Evolutionary conservation across 2,329 filamentous ascomycete species (phyloP).

Genomic region (Byssochlamys sp.): DNA sequence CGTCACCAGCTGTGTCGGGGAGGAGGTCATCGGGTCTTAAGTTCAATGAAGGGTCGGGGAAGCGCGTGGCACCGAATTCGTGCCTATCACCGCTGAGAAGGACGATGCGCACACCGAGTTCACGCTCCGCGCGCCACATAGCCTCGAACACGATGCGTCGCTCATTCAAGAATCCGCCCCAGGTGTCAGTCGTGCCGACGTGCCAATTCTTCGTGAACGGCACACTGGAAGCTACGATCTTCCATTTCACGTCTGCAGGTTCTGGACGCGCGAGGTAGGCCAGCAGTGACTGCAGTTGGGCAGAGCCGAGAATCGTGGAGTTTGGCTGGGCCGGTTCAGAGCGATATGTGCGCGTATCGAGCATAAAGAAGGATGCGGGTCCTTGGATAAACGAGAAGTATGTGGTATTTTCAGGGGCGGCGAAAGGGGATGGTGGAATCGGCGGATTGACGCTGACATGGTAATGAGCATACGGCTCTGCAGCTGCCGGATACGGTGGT

Average conservation of each 20-base stretch:
- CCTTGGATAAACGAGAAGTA: conserved; percentile 88
- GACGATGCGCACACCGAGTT: conserved; percentile 64
- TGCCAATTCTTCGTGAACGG: conserved; percentile 98
- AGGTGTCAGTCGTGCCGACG: conserved; percentile 78
- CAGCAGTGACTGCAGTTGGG: conserved; percentile 71
- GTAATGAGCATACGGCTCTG: conserved; percentile 79
- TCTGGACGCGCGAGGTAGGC: conserved; percentile 65
- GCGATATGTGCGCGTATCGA: conserved; percentile 83
- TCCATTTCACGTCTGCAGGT: conserved; percentile 75
- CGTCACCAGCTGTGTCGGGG: conserved; percentile 21
- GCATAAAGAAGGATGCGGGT: conserved; percentile 85
- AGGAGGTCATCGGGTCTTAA: conserved; percentile 9
- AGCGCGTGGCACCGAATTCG: conserved; percentile 84
- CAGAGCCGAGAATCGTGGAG: conserved; percentile 78
- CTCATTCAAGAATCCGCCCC: conserved; percentile 83
- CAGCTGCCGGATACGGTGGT: conserved; percentile 66
- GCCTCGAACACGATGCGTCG: conserved; percentile 70
- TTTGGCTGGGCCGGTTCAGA: conserved; percentile 42
- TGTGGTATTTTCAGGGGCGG: conserved; percentile 52
- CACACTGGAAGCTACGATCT: conserved; percentile 79
- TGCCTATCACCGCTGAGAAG: conserved; percentile 88
- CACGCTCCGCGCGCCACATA: conserved; percentile 76
- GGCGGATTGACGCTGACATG: conserved; percentile 80
- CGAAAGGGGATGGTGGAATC: conserved; percentile 38
- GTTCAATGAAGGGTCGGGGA: conserved; percentile 39